phyloP scores from a whole-genome alignment of 73 alveolate species.

The Paraurostyla sp. region DNA sequence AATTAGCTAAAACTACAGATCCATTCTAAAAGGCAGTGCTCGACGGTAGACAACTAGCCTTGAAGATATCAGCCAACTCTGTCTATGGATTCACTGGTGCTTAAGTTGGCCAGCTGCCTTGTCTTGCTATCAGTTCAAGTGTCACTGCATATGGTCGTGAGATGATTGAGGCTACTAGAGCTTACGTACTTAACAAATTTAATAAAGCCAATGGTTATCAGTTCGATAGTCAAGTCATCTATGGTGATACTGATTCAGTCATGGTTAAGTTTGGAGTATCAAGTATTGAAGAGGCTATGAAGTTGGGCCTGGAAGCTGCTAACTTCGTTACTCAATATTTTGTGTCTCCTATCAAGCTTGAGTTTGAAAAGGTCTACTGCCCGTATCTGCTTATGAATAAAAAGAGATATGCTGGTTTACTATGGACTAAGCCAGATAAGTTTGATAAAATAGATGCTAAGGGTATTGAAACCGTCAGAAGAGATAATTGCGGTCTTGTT shows the following conservation, averaged over 20 bases:
- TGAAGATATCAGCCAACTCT: constrained; percentile 87
- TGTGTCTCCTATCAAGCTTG: constrained; percentile 88
- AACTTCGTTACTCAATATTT: constrained; percentile 81
- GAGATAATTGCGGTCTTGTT: constrained; percentile 93
- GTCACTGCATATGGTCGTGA: constrained; percentile 86
- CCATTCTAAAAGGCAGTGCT: constrained; percentile 82
- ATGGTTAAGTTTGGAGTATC: constrained; percentile 87
- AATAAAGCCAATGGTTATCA: constrained; percentile 77
- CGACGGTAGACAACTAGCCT: constrained; percentile 89
- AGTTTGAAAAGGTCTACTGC: constrained; percentile 92
- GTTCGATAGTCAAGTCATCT: constrained; percentile 78
- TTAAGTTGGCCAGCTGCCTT: constrained; percentile 96
- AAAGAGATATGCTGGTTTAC: constrained; percentile 93
- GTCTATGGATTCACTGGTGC: constrained; percentile 98
- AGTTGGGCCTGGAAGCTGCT: constrained; percentile 75
- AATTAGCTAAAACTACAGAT: constrained; percentile 89
- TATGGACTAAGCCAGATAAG: constrained; percentile 88
- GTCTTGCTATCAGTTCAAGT: constrained; percentile 95
- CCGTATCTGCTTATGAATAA: constrained; percentile 86
- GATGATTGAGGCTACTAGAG: constrained; percentile 86
- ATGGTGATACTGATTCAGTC: constrained; percentile 91
- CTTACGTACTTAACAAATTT: constrained; percentile 71
- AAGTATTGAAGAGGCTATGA: constrained; percentile 79
- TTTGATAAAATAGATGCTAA: constrained; percentile 91
- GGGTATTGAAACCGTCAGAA: constrained; percentile 93